Evolutionary conservation across 108 stramenopile genomes (phyloP).

Genomic region (Cyclotella kingstonii): DNA sequence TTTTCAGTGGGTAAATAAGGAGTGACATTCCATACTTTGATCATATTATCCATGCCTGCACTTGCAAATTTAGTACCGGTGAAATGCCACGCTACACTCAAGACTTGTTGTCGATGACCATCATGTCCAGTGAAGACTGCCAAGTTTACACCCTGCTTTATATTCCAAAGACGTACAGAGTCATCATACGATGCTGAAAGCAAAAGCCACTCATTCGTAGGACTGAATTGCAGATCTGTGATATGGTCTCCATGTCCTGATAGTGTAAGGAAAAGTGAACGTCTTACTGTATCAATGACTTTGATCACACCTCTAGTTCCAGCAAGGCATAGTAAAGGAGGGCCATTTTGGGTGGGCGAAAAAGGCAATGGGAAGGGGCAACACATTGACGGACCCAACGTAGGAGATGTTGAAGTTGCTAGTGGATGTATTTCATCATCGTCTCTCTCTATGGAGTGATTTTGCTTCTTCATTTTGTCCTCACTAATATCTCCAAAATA

Average conservation of each 20-base stretch:
- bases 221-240: conserved; percentile 61
- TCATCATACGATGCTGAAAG: conserved; percentile 81
- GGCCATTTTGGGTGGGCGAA: conserved; percentile 39
- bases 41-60: conserved; percentile 71
- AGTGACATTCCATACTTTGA: conserved; percentile 78
- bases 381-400: not conserved
- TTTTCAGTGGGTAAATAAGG: too few species aligned
- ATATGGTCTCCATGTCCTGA: conserved; percentile 71
- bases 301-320: conserved; percentile 59
- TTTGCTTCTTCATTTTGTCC: too few species aligned
- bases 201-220: conserved; percentile 59
- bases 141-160: conserved; percentile 52
- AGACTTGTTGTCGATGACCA: conserved; percentile 72
- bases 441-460: too few species aligned
- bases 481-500: too few species aligned
- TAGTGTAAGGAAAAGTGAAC: conserved; percentile 40
- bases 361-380: conserved; percentile 12
- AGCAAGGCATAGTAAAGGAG: conserved; percentile 65
- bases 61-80: conserved; percentile 65
- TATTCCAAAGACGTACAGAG: conserved; percentile 83
- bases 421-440: not conserved
- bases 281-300: conserved; percentile 59
- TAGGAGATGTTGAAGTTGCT: not conserved
- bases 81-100: conserved; percentile 74
- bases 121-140: conserved; percentile 82